Base-by-base conservation (phyloP, 116 monocot genomes). In the Iris pallida region DNA sequence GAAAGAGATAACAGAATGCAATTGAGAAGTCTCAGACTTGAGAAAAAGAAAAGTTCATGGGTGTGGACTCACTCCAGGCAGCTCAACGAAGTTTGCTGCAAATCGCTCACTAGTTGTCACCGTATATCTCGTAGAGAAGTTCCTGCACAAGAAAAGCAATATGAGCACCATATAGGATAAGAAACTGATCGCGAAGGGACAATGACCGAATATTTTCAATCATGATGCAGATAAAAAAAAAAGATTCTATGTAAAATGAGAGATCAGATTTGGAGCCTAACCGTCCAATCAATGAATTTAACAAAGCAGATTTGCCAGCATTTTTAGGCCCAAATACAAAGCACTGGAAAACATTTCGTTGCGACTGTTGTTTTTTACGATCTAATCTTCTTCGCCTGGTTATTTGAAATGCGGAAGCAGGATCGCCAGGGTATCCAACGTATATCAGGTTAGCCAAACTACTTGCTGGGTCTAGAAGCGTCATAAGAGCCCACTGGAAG, bases 401-500 rank as follows among this genome's bases (percentile, higher is more conserved):
- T 51, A 89, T 80, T 19, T 76, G 71, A 68, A 97, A 92, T 73
- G 90, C 83, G 71, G 93, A 85, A 46, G 81, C 45, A 61, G 83
- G 78, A 79, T 97, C 93, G 71, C 83, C 77, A 54, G 73, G n/a
- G 68, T 90, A 97, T 62, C 97, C 97, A 68, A 97, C 71, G 74
- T 97, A 97, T 81, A 83, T 76, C 47, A 97, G 83, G 64, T 97
- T 83, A 59, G 89, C 85, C 70, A 92, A 75, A 70, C 87, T 92
- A 71, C 63, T 69, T 51, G 48, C 75, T 55, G 97, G 97, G 60
- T 97, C 93, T 63, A 90, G 75, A 66, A 90, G 87, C 20, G 97
- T 92, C 97, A 97, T 97, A 11, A 97, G 77, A 42, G 90, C 81
- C 97, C 97, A 97, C 97, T 97, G 80, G 68, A 87, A 77, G 53